Evolutionary conservation across 139 green algal species (phyloP), one percentile per base, ranked within the genome.

Genomic region (Zygnema circumcarinatum): DNA sequence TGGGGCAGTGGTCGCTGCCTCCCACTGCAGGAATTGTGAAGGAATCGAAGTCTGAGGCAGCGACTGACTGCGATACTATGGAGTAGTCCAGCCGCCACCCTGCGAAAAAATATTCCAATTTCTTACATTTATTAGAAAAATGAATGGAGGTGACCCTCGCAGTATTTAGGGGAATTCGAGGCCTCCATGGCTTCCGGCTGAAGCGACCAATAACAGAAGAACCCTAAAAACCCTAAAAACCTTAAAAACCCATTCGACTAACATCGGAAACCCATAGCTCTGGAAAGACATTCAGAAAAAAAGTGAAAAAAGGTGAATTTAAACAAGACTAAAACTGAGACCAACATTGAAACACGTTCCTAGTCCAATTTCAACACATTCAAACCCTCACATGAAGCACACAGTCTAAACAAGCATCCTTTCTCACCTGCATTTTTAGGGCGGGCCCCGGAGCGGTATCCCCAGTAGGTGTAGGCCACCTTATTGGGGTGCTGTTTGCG

Each of bases 11-110:
- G 47, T 92, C 89, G 31, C 89, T 92, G 0, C 89, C 89, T 35
- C 3, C 7, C 1, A 90, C 42, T 33, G 86, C 82, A 25, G 87
- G 73, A 56, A 93, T 39, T n/a, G 91, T 88, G 74, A 82, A 93
- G 7, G 88, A 92, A 78, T 93, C 90, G 20, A 89, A 73, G 2
- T 88, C 69, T 67, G 31, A 29, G n/a, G 11, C 39, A 39, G 38
- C n/a, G 3, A 93, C 35, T 16, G 36, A 16, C 11, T 82, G 2
- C n/a, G 81, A 88, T 32, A 92, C 90, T 21, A 93, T 16, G 29
- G 85, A 91, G 81, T 93, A 93, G 75, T 93, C 90, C 29, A 93
- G 67, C 0, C 90, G 75, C 90, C 90, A 93, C 0, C 90, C 89
- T 90, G 85, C 1, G 16, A 20, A 62, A 78, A 62, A 36, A 62